phyloP scores from a whole-genome alignment of 2,329 filamentous ascomycete genomes.

The Neocatenulostroma microsporum region DNA sequence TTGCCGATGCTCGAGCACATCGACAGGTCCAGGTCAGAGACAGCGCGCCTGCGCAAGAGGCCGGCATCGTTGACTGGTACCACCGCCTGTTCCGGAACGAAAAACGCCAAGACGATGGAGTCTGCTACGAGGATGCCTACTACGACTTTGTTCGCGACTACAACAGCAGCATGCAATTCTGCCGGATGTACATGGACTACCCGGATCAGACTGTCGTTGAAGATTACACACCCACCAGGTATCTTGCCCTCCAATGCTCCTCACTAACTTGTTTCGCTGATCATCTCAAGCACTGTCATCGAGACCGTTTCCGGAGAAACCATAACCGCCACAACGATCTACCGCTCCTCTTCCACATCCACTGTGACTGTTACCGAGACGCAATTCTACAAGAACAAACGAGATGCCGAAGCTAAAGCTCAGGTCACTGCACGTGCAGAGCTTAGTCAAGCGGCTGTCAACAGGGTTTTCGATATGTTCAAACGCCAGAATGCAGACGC shows the following conservation, averaged over 20 bases:
- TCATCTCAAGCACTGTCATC: constrained; percentile 12
- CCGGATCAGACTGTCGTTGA: constrained; percentile 18
- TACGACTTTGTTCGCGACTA: constrained; percentile 20
- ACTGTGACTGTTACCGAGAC: constrained; percentile 22
- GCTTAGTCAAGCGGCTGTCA: constrained; percentile 7
- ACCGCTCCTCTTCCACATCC: constrained; percentile 16
- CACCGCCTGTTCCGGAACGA: constrained; percentile 18
- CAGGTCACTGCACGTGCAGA: constrained; percentile 12
- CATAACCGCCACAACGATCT: constrained; percentile 12
- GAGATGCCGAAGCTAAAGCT: constrained; percentile 15
- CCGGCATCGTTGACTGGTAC: constrained; percentile 15
- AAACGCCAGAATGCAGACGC: constrained; percentile 13
- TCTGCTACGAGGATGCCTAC: constrained; percentile 19
- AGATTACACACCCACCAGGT: constrained; percentile 25
- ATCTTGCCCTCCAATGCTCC: constrained; percentile 10
- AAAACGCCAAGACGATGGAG: constrained; percentile 11
- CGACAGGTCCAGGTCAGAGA: constrained; percentile 4
- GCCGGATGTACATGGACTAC: constrained; percentile 20
- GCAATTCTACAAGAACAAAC: constrained; percentile 9
- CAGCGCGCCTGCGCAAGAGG: neutral
- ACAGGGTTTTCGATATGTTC: constrained; percentile 14
- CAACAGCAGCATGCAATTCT: constrained; percentile 21
- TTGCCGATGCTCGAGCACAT: constrained; percentile 19
- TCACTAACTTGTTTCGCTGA: constrained; percentile 3
- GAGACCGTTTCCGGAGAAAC: constrained; percentile 16